Percentiles rank a stretch among this genome's conserved stretches.
phyloP scores from a whole-genome alignment of 148 eudicot species.

The Mesembryanthemum crystallinum region DNA sequence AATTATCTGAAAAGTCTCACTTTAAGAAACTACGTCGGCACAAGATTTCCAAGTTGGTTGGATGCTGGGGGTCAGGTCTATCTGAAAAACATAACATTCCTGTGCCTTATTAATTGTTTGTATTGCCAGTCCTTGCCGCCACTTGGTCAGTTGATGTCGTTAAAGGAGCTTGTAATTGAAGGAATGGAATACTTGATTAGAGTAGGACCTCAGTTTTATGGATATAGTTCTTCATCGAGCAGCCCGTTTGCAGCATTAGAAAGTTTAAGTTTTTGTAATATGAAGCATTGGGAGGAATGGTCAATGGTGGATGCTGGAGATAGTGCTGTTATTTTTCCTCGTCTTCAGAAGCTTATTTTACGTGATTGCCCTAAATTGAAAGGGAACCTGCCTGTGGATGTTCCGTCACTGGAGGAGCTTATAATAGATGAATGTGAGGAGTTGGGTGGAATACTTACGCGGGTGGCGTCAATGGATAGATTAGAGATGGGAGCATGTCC shows the following conservation, averaged over 20 bases:
- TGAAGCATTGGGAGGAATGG: conserved; percentile 8
- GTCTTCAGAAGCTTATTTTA: not conserved
- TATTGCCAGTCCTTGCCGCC: conserved; percentile 1
- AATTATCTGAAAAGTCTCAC: not conserved
- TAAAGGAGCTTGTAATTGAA: conserved; percentile 4
- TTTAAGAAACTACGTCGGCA: not conserved
- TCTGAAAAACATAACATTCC: not conserved
- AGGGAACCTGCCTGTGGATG: not conserved
- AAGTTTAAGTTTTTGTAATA: not conserved
- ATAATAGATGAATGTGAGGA: not conserved
- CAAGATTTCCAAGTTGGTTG: conserved; percentile 8
- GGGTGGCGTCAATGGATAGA: not conserved
- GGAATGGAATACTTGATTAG: not conserved
- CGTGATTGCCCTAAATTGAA: not conserved
- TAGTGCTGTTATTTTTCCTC: not conserved
- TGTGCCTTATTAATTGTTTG: not conserved
- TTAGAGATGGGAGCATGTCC: not conserved
- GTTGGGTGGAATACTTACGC: not conserved
- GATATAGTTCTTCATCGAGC: not conserved
- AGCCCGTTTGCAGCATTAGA: not conserved
- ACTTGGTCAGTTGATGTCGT: conserved; percentile 6
- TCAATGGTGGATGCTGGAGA: not conserved
- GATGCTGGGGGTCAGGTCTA: not conserved
- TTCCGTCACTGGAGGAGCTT: not conserved
- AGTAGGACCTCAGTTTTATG: not conserved